These are phyloP conservation scores for Scheffersomyces titani DNA, from an alignment of 1,139 yeast species.

Conservation along the genomic window DNA sequence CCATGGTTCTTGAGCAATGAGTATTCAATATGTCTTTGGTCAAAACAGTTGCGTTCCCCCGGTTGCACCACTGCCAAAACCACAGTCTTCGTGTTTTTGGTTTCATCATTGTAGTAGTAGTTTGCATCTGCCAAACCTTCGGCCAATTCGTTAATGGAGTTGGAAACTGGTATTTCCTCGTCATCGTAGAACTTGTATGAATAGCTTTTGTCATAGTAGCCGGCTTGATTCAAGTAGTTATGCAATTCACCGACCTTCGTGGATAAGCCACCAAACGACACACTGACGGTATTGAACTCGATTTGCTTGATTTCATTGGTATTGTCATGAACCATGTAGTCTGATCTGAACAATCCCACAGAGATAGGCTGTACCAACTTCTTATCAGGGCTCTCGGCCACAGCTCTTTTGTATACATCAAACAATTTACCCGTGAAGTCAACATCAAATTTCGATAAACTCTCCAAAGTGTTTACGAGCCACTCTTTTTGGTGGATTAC, in stretches of 20 bases:
- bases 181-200: conserved; percentile 44
- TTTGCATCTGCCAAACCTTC: conserved; percentile 72
- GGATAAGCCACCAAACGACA: conserved; percentile 91
- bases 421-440: conserved; percentile 83
- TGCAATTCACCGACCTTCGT: conserved; percentile 79
- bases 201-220: conserved; percentile 47
- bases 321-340: conserved; percentile 63
- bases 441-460: conserved; percentile 60
- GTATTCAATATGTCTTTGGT: conserved; percentile 84
- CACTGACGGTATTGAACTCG: conserved; percentile 94
- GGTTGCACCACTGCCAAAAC: conserved; percentile 83
- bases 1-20: conserved; percentile 57
- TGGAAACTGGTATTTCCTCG: conserved; percentile 64
- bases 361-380: conserved; percentile 60
- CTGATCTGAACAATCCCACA: conserved; percentile 87
- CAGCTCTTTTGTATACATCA: conserved; percentile 54
- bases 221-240: conserved; percentile 57
- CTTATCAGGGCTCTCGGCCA: conserved; percentile 44
- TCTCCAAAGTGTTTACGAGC: conserved; percentile 57
- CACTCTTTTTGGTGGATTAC: conserved; percentile 56
- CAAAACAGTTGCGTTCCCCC: conserved; percentile 84
- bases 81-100: conserved; percentile 38
- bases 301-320: conserved; percentile 73
- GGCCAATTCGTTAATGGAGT: conserved; percentile 63
- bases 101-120: conserved; percentile 43